phyloP scores from a whole-genome alignment of 345 rosid species.

The Ceriops zippeliana region DNA sequence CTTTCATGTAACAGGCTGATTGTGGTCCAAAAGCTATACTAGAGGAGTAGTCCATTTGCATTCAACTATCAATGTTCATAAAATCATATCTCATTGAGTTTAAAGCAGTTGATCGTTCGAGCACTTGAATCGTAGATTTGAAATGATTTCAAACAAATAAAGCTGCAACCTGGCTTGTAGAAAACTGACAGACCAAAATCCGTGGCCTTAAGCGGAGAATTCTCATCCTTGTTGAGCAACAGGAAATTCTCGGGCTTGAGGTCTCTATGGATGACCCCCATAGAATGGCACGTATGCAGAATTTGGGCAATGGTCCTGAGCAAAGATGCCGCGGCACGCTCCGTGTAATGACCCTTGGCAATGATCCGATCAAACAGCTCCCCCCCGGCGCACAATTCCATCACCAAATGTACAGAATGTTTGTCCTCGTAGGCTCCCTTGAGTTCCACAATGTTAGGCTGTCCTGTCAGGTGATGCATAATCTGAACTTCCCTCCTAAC shows the following conservation, averaged over 20 bases:
- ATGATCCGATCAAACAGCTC: conserved; percentile 88
- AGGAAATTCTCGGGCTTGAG: conserved; percentile 95
- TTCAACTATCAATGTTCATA: too few relatives aligned
- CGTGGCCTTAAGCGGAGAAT: conserved; percentile 85
- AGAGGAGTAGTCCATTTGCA: too few relatives aligned
- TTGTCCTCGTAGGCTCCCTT: conserved; percentile 95
- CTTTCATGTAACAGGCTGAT: too few relatives aligned
- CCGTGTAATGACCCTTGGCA: conserved; percentile 88
- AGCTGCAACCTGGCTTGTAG: conserved; percentile 66
- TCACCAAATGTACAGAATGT: conserved; percentile 86
- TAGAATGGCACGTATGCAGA: conserved; percentile 83
- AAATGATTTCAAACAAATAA: neutral
- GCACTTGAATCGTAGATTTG: too few relatives aligned
- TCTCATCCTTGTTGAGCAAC: conserved; percentile 67
- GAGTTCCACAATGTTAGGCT: conserved; percentile 84
- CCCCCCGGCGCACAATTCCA: conserved; percentile 95
- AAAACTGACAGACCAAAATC: conserved; percentile 90
- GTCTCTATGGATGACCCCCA: conserved; percentile 95
- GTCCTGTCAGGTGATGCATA: conserved; percentile 88
- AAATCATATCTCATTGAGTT: neutral
- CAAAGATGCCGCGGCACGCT: conserved; percentile 87
- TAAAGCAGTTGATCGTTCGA: neutral
- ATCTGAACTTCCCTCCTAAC: conserved; percentile 92
- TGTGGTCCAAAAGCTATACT: too few relatives aligned
- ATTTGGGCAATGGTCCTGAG: conserved; percentile 81